These are phyloP conservation scores for Ceratocystis smalleyi DNA, from an alignment of 2,329 filamentous ascomycete genomes.

Conservation along the genomic window DNA sequence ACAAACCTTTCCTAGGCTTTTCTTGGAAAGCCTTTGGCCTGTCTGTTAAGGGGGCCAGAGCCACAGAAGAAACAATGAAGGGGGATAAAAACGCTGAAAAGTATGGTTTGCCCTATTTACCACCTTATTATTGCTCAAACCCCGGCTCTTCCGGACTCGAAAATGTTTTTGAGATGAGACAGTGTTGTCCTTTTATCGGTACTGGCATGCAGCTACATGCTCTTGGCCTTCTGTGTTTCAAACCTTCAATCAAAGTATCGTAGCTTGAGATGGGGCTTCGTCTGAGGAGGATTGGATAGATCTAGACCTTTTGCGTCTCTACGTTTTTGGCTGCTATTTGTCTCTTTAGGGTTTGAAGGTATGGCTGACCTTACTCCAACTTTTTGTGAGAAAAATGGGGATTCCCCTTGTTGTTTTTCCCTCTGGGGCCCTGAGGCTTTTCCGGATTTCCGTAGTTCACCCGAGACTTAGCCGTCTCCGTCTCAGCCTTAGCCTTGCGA, in stretches of 20 bases:
- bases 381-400: neutral
- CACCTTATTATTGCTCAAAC: neutral
- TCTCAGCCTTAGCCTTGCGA: conserved; percentile 14
- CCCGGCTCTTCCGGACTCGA: neutral
- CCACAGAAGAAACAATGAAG: neutral
- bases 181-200: neutral
- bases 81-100: neutral
- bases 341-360: neutral
- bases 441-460: neutral
- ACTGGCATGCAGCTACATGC: neutral
- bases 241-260: neutral
- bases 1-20: neutral
- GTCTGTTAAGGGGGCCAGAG: neutral
- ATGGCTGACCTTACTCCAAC: neutral
- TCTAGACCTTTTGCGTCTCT: neutral
- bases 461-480: conserved; percentile 6
- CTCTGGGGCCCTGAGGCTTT: neutral
- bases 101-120: neutral
- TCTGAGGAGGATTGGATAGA: too few species aligned
- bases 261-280: neutral
- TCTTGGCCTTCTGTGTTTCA: neutral
- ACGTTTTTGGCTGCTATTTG: neutral
- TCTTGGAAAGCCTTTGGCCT: neutral
- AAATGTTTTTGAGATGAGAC: neutral
- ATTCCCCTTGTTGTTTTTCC: neutral